Base-by-base conservation (phyloP, 192 early-diverging fungal genomes). In the Phlyctochytrium arcticum region DNA sequence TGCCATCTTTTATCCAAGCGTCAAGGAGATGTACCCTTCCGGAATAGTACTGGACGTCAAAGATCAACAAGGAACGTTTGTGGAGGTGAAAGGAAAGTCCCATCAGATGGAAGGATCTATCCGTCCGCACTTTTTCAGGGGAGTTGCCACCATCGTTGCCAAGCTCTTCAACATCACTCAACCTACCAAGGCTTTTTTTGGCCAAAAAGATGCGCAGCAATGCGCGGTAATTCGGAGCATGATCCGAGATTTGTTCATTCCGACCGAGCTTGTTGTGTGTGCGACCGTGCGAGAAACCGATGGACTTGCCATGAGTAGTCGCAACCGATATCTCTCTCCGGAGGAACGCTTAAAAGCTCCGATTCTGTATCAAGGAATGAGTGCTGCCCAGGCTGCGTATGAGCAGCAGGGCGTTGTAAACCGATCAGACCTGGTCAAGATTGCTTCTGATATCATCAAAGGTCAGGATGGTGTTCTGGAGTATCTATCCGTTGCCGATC, bases 121-220 rank as follows among this genome's bases (percentile, higher is more conserved):
- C 3, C 86, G 96, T 0, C 96, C 96, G 10, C 88, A 91, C 66
- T 98, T 98, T 73, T 99, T 99, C 79, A 85, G 95, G 48, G 96
- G 96, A 34, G 96, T 99, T 4, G 90, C 93, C 0, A 99, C 96
- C 1, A 89, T 99, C 0, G 94, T 96, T 3, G 70, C 88, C 33
- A 99, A 96, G 74, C 82, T 99, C 26, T 89, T 99, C 68, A 94
- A 95, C 73, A 88, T 91, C 29, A 82, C 87, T 23, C 84, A 89
- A 75, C 94, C 96, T 3, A 85, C 89, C 19, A 56, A 78, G 21
- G 91, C 89, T 9, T 92, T 80, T 60, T 99, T 99, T 76, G 96
- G 96, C 0, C 95, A 99, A 71, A 99, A 99, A 74, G 96, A 99
- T 67, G 87, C 85, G 3, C 96, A 99, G 78, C 96, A 99, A 72